Evolutionary conservation across 345 rosid species (phyloP).

Genomic region (Melaleuca quinquenervia): DNA sequence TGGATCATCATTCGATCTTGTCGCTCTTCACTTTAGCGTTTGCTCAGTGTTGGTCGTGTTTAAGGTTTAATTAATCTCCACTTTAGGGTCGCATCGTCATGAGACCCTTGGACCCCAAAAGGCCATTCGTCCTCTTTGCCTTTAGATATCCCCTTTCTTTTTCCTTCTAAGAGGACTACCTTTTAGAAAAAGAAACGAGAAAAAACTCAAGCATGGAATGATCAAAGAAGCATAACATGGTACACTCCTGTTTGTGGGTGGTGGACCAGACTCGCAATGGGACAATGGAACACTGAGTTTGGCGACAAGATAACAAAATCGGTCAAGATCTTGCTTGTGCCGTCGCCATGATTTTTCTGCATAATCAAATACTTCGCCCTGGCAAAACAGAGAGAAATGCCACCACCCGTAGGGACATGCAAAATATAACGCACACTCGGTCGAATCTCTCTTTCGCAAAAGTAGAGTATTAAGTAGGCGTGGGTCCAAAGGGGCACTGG

Average conservation of each 20-base stretch:
- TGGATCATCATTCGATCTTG: neutral
- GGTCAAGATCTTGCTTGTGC: neutral
- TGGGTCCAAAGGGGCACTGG: neutral
- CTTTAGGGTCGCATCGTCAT: neutral
- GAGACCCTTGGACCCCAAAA: neutral
- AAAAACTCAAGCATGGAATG: neutral
- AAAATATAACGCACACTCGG: neutral
- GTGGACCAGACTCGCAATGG: neutral
- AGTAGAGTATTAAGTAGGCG: neutral
- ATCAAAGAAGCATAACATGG: neutral
- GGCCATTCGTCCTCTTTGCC: neutral
- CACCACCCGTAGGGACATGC: neutral
- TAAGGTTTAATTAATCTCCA: neutral
- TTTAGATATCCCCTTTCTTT: neutral
- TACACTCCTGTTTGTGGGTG: neutral
- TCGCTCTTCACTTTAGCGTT: neutral
- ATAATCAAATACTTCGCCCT: neutral
- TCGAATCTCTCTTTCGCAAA: neutral
- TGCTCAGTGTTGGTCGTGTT: neutral
- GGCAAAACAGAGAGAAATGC: neutral
- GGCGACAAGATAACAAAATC: neutral
- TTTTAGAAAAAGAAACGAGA: neutral
- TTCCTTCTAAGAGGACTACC: neutral
- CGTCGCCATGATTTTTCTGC: neutral
- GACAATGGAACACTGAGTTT: neutral